Conservation (phyloP, 2,329 filamentous ascomycete genomes). For the Colletotrichum spaethianum region DNA sequence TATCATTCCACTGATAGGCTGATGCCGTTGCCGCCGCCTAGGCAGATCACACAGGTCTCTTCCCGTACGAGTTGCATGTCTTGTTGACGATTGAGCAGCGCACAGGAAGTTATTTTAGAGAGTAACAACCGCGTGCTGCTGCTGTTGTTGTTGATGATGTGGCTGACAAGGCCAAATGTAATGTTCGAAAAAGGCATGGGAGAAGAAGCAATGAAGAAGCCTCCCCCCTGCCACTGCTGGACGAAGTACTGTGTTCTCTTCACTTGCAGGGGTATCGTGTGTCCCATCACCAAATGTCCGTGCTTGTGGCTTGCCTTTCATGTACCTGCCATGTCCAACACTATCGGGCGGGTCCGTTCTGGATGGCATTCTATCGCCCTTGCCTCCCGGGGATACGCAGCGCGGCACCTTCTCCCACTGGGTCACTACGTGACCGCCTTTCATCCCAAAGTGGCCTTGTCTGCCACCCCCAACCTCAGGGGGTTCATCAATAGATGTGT, state of each 20-base stretch:
- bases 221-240: conserved; percentile 1
- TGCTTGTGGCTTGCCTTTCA: conserved; percentile 36
- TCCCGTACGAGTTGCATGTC: conserved; percentile 15
- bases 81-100: conserved; percentile 7
- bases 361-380: conserved; percentile 12
- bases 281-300: conserved; percentile 9
- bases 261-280: conserved; percentile 26
- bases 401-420: conserved; percentile 5
- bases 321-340: conserved; percentile 40
- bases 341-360: conserved; percentile 33
- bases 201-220: conserved; percentile 25
- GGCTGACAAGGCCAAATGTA: neutral
- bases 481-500: neutral
- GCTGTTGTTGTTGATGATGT: neutral
- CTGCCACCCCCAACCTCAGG: neutral
- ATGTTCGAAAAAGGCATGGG: neutral
- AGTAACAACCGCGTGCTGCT: neutral
- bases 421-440: conserved; percentile 22
- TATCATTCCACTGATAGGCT: conserved; percentile 34
- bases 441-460: conserved; percentile 21
- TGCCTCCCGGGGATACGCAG: conserved; percentile 24
- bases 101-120: neutral
- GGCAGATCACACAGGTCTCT: conserved; percentile 29
- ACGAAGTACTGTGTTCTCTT: conserved; percentile 23
- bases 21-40: conserved; percentile 24